Conservation (phyloP, 768 basidiomycete genomes). For the Termitomyces sp. region DNA sequence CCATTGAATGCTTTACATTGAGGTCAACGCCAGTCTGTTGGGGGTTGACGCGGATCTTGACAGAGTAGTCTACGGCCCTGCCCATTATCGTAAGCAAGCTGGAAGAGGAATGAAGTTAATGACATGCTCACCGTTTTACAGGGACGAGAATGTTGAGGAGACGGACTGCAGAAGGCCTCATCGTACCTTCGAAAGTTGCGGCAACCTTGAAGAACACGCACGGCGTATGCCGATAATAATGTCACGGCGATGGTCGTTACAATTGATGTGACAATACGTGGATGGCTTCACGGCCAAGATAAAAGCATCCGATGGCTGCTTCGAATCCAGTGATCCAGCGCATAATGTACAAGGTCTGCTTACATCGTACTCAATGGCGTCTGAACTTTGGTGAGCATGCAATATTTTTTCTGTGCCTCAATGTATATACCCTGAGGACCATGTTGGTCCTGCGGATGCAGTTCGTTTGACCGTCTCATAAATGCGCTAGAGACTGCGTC, state of each 20-base stretch:
- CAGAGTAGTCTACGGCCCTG: conserved; percentile 94
- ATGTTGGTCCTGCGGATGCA: too few relatives aligned
- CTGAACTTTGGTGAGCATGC: too few relatives aligned
- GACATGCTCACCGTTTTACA: conserved; percentile 66
- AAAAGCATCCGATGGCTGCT: background rate
- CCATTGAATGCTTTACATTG: conserved; percentile 99
- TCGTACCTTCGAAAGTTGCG: conserved; percentile 23
- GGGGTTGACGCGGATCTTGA: conserved; percentile 96
- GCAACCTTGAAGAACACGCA: background rate
- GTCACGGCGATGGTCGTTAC: background rate
- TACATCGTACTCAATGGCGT: background rate
- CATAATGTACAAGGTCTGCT: background rate
- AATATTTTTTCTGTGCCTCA: too few relatives aligned
- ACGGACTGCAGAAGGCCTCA: conserved; percentile 69
- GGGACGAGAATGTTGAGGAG: conserved; percentile 91
- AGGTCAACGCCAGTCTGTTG: conserved; percentile 94
- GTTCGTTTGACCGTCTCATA: conserved; percentile 40
- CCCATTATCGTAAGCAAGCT: background rate
- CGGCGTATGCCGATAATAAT: background rate
- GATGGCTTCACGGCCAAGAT: background rate
- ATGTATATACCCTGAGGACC: too few relatives aligned
- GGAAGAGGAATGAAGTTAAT: background rate
- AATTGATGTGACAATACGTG: background rate
- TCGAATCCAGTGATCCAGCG: background rate
- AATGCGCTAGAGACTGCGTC: conserved; percentile 54